phyloP scores from a whole-genome alignment of 306 rosid genomes.

The Trifolium dubium region DNA sequence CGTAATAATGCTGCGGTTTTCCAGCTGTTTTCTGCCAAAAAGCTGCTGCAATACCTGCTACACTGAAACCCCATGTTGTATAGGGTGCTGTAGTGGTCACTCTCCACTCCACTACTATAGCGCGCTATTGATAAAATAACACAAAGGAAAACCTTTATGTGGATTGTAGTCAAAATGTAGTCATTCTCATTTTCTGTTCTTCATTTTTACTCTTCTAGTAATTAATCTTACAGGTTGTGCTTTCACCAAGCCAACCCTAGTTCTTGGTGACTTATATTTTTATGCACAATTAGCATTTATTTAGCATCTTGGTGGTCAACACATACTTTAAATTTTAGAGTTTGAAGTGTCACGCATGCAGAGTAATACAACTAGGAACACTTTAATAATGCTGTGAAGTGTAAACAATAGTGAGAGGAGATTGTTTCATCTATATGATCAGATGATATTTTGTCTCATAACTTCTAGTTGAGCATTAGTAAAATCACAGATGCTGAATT shows the following conservation, averaged over 20 bases:
- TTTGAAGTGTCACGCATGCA: constrained; percentile 8
- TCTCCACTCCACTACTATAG: background rate
- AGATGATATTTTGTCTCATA: constrained; percentile 26
- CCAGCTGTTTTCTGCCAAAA: background rate
- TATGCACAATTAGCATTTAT: constrained; percentile 18
- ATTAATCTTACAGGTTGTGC: constrained; percentile 1
- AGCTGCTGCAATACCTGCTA: background rate
- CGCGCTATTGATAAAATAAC: background rate
- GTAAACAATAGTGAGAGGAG: constrained; percentile 12
- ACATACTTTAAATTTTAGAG: constrained; percentile 29
- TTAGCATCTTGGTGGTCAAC: constrained; percentile 21
- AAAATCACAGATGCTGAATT: constrained; percentile 17
- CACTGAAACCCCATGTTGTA: background rate
- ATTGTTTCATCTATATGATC: constrained; percentile 36
- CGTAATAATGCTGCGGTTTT: background rate
- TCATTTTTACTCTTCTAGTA: constrained; percentile 8
- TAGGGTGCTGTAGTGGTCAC: background rate
- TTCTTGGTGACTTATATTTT: constrained; percentile 21
- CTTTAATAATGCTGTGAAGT: constrained; percentile 17
- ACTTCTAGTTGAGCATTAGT: constrained; percentile 33
- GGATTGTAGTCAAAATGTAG: background rate
- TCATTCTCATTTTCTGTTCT: constrained; percentile 18
- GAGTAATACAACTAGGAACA: constrained; percentile 15
- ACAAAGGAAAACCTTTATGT: background rate
- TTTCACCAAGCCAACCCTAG: constrained; percentile 7